Evolutionary conservation across 768 basidiomycete species (phyloP).

Genomic region (Leccinum variicolor): DNA sequence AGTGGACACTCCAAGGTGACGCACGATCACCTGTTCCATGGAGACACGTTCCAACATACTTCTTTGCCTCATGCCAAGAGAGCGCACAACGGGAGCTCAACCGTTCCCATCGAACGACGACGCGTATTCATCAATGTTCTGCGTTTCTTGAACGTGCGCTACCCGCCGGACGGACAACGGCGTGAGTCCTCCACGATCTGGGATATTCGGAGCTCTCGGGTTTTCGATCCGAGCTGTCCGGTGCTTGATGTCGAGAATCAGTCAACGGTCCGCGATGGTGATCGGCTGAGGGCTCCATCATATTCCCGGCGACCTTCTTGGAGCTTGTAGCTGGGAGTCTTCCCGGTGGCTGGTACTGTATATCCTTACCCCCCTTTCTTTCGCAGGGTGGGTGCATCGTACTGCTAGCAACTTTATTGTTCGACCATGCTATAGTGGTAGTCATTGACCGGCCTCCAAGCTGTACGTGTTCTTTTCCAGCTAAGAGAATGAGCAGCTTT

Average conservation of each 20-base stretch:
- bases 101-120: neutral
- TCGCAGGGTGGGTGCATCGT: neutral
- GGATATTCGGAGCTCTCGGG: neutral
- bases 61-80: neutral
- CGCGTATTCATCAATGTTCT: neutral
- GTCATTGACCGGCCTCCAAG: conserved; percentile 42
- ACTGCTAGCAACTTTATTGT: neutral
- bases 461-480: conserved; percentile 87
- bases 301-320: neutral
- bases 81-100: neutral
- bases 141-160: too few relatives aligned
- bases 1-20: too few relatives aligned
- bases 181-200: neutral
- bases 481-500: conserved; percentile 31
- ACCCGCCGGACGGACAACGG: too few relatives aligned
- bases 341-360: neutral
- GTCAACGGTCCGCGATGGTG: neutral
- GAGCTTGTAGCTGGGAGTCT: neutral
- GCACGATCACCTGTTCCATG: too few relatives aligned
- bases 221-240: neutral
- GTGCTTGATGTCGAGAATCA: neutral
- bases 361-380: neutral
- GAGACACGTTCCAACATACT: neutral
- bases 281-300: neutral
- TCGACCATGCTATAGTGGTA: neutral